Base-by-base conservation (phyloP, 2,329 filamentous ascomycete genomes). In the Hypocrella siamensis region DNA sequence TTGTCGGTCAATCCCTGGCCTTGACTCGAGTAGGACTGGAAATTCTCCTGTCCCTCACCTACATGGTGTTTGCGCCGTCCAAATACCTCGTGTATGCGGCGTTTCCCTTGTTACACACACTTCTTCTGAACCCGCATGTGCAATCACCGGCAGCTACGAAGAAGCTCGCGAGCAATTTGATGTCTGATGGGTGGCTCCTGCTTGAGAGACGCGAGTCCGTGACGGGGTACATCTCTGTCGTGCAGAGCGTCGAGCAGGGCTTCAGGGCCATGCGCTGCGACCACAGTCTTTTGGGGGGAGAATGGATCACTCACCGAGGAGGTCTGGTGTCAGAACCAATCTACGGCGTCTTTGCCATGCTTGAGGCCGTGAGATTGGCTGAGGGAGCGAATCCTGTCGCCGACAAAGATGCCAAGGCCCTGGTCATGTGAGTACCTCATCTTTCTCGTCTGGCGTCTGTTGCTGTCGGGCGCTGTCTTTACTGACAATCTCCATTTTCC, bases 311-410 rank as follows among this genome's bases (percentile, higher is more conserved):
- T 26, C 60, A 56, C 42, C 54, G 45, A 53, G 76, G 50, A 37
- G 63, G 56, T 31, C 58, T 48, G 38, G 67, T 84, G 14, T 70
- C 73, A 9, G 90, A 98, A 54, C 84, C 88, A 1, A 83, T 98
- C 34, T 98, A 96, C 49, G 79, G 83, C 8, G 79, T 96, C n/a
- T 98, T 98, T 51, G 78, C 83, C 17, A 92, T 93, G 67, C 70
- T 98, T 2, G 90, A 98, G 53, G 84, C 88, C 4, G 79, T 96
- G 6, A 72, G 90, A 16, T 66, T 98, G 19, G 65, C 93, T 17
- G 65, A 90, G 42, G 62, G 62, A 1, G 55, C 63, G 4, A 60
- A 65, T 19, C 57, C 54, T 11, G 54, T 62, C 31, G 57, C 57
- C 2, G 80, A 86, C 42, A 56, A 56, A n/a, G 60, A 81, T 36